Evolutionary conservation across 257 asterid genomes (phyloP).

Genomic region (Rehmannia glutinosa): DNA sequence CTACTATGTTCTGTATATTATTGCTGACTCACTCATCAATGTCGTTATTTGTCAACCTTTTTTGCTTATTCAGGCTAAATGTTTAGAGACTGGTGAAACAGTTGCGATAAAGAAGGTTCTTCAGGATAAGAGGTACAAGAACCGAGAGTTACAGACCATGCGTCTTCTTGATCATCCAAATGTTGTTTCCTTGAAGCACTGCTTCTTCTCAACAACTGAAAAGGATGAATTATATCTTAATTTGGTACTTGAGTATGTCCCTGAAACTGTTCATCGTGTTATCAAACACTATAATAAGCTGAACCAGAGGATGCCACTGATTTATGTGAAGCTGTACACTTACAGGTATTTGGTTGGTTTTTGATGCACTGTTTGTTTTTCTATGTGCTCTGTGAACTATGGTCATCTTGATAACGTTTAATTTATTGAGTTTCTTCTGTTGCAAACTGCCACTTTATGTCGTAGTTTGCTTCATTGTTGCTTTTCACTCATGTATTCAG

Average conservation of each 20-base stretch:
- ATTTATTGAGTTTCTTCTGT: neutral
- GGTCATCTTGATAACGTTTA: neutral
- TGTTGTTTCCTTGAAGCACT: conserved; percentile 86
- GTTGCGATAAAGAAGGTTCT: conserved; percentile 96
- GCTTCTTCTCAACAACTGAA: conserved; percentile 96
- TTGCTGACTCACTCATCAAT: neutral
- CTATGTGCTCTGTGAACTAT: conserved; percentile 4
- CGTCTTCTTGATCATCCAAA: conserved; percentile 96
- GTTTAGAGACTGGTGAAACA: conserved; percentile 90
- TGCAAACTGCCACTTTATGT: neutral
- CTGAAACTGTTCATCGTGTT: conserved; percentile 94
- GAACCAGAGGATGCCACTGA: conserved; percentile 88
- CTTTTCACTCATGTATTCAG: neutral
- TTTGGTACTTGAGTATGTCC: conserved; percentile 94
- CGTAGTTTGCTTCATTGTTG: neutral
- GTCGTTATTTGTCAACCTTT: conserved; percentile 20
- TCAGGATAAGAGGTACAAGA: conserved; percentile 94
- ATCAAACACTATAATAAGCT: conserved; percentile 81
- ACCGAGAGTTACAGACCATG: conserved; percentile 94
- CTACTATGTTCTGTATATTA: conserved; percentile 13
- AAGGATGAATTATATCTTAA: conserved; percentile 90
- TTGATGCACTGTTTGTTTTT: neutral
- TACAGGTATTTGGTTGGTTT: conserved; percentile 58
- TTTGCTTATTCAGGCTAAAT: conserved; percentile 69
- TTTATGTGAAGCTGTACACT: conserved; percentile 81